Evolutionary conservation across 1,284 basidiomycete genomes (phyloP).

Genomic region (Austroboletus olivaceoglutinosus): DNA sequence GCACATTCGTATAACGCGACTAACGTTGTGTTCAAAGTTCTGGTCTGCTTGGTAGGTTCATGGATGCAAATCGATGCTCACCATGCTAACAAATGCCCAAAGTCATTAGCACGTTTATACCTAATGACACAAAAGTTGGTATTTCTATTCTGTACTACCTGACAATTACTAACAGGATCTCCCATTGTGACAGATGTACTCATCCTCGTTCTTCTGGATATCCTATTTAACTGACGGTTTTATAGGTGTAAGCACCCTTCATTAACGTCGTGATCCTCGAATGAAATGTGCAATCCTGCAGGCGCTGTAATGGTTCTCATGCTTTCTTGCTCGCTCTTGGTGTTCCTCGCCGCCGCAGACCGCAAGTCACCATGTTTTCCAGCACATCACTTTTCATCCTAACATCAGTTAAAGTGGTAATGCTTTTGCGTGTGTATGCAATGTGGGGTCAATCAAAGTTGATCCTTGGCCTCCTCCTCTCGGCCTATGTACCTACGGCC

Average conservation of each 20-base stretch:
- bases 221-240: not conserved
- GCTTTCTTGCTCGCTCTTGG: not conserved
- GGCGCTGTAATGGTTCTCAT: not conserved
- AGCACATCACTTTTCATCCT: not conserved
- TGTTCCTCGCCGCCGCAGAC: not conserved
- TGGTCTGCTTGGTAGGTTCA: not conserved
- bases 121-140: not conserved
- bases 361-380: not conserved
- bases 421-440: slow-evolving; percentile 1
- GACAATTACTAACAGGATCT: not conserved
- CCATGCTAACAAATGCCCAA: not conserved
- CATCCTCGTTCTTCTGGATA: too few species aligned
- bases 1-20: not conserved
- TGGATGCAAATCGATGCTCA: not conserved
- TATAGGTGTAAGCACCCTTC: not conserved
- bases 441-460: not conserved
- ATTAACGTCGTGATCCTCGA: not conserved
- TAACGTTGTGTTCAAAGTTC: not conserved
- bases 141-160: not conserved
- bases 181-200: not conserved
- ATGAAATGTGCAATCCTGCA: not conserved
- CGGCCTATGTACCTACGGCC: not conserved
- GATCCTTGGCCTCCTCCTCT: not conserved
- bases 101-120: not conserved
- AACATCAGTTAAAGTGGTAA: not conserved